Base-by-base conservation (phyloP, 148 eudicot species). In the Camellia lanceoleosa region DNA sequence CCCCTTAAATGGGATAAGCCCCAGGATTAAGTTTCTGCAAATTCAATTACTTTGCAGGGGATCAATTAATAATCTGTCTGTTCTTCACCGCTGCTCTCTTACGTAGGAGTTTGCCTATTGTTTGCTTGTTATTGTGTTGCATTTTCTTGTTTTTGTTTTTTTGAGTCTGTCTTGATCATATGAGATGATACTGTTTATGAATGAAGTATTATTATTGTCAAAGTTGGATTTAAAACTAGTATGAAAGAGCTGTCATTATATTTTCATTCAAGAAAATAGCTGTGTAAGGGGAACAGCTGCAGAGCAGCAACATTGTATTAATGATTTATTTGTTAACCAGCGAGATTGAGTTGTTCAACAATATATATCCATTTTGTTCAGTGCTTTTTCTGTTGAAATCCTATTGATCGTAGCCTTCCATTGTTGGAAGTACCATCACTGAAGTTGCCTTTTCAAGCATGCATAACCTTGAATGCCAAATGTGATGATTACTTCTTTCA, bases 1-100 rank as follows among this genome's bases (percentile, higher is more conserved):
- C 79, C 79, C 56, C 70, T 76, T 51, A 76, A 76, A 49, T 76
- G 79, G 79, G 79, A 63, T 5, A 76, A 76, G 10, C 70, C 79
- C 12, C 79, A 76, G 55, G 70, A 7, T 76, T 23, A 76, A 76
- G 59, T 46, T 13, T 47, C 59, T 13, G 23, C 4, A 30, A 47
- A 63, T 46, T 43, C 5, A 63, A 47, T 6, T 63, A 13, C 74
- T 30, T 71, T 49, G 74, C 74, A 20, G 3, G 68, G 68, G 12
- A 16, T 6, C 14, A 19, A 71, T 71, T 38, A 71, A 49, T 47
- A n/a, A 49, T 46, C 41, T 63, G 66, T 47, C 13, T 41, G 78
- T 74, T 58, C 51, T 59, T 59, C 13, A 20, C 66, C 16, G 78
- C 78, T 74, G 64, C 77, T 46, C 55, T 70, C 55, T 44, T 15